Base-by-base conservation (phyloP, 2,329 filamentous ascomycete species). In the Domatiomyces catenatus region DNA sequence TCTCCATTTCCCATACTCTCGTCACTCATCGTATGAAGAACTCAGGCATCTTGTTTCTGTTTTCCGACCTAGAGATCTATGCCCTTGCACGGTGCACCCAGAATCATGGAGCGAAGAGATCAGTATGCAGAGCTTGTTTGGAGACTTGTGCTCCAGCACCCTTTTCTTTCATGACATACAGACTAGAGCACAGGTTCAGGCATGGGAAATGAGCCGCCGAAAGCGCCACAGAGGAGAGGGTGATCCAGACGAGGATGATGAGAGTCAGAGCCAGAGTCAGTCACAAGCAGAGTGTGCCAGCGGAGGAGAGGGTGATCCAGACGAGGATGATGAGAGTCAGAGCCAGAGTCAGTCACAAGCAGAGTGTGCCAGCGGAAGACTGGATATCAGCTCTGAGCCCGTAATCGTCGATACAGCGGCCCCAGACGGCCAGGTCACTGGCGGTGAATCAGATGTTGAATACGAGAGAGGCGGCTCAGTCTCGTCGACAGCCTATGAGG, bases 1-100 rank as follows among this genome's bases (percentile, higher is more conserved):
- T 18, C 56, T 60, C 28, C 72, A 69, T 18, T 95, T 94, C 57
- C 86, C 89, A 0, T 95, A 89, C 61, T 90, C 90, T 0, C 77
- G 90, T 1, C 90, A 96, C 64, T 93, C 90, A 0, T 94, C 86
- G 0, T 90, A 92, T 53, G 69, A 72, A 0, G 90, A 95, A 63
- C 74, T 94, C 2, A 83, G 86, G 55, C 67, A 79, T 49, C 68
- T 95, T 0, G 72, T 94, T 1, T 63, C 71, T 2, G 71, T 73
- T 0, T 84, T 95, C 58, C 75, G 69, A 24, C 88, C 88, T 0
- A 77, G 69, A 45, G 87, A 95, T 59, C 71, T 95, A 1, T 84
- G 83, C 70, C 87, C 89, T 0, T 94, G 88, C 61, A 94, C 87
- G 0, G 78, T 83, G 1, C 75, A 86, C 53, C 66, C 74, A 15